A percentile compares a stretch with the other conserved stretches of the same genome.
Conservation (phyloP, 2,329 filamentous ascomycete genomes). For the Ilyonectria destructans region DNA sequence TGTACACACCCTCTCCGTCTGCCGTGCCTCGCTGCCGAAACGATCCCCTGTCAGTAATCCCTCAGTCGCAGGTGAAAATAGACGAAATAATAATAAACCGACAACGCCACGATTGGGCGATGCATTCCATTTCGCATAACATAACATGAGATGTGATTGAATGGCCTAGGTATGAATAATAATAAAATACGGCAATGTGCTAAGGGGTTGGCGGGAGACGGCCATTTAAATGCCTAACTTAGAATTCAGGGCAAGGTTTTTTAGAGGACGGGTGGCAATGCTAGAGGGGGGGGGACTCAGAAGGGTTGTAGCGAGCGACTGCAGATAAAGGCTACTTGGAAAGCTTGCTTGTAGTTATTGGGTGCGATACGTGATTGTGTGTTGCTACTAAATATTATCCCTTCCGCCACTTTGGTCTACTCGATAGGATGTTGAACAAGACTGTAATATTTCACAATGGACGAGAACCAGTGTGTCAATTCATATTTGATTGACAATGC, state of each 20-base stretch:
- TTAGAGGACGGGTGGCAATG: too few relatives aligned
- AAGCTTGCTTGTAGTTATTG: too few relatives aligned
- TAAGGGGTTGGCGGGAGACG: too few relatives aligned
- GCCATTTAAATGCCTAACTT: too few relatives aligned
- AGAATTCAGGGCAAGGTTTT: too few relatives aligned
- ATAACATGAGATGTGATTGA: not conserved
- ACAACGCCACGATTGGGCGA: not conserved
- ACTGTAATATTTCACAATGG: not conserved
- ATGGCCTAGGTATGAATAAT: not conserved
- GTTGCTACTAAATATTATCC: not conserved
- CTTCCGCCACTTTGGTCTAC: not conserved
- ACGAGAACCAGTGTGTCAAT: slow-evolving; percentile 17
- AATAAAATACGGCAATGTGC: too few relatives aligned
- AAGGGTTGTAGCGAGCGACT: too few relatives aligned
- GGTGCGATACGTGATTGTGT: too few relatives aligned
- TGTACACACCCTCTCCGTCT: slow-evolving; percentile 1
- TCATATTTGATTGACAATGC: not conserved
- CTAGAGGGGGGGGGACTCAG: too few relatives aligned
- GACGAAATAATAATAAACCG: not conserved
- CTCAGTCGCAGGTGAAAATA: not conserved
- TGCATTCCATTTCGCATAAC: not conserved
- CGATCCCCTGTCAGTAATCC: slow-evolving; percentile 2
- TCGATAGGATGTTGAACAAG: not conserved
- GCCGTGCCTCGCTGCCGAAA: slow-evolving; percentile 21
- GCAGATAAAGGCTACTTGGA: too few relatives aligned